Percentiles rank a stretch among this genome's conserved stretches.
Conservation (phyloP, 805 yeast species). For the Metschnikowia noctiluminum region DNA sequence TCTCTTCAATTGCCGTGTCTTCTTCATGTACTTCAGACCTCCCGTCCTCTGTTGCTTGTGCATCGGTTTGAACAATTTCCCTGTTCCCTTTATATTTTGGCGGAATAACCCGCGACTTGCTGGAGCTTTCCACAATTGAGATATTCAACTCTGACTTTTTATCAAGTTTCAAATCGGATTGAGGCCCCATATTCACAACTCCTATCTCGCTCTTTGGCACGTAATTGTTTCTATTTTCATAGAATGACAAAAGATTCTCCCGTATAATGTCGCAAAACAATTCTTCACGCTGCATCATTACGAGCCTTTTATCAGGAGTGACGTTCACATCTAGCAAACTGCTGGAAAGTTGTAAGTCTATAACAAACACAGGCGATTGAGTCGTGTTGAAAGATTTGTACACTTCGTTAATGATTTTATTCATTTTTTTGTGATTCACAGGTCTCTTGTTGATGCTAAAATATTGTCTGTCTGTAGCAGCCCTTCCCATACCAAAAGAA, state of each 20-base stretch:
- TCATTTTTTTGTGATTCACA: conserved; percentile 50
- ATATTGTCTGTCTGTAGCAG: conserved; percentile 70
- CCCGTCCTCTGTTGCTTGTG: neutral
- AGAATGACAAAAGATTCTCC: conserved; percentile 47
- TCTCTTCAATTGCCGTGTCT: neutral
- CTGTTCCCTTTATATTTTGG: neutral
- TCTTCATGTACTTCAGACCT: neutral
- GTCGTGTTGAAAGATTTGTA: conserved; percentile 68
- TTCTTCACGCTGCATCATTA: conserved; percentile 65
- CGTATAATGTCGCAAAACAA: conserved; percentile 54
- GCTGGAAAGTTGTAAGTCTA: conserved; percentile 56
- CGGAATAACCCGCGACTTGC: conserved; percentile 11
- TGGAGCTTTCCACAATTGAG: conserved; percentile 17
- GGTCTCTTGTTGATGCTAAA: conserved; percentile 78
- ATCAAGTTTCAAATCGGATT: neutral
- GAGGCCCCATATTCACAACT: conserved; percentile 22
- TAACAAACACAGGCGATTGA: conserved; percentile 68
- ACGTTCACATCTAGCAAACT: conserved; percentile 74
- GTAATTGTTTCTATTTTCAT: conserved; percentile 35
- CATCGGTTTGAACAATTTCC: neutral
- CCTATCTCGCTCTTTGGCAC: conserved; percentile 33
- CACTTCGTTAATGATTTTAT: conserved; percentile 64
- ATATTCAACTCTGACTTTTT: conserved; percentile 8
- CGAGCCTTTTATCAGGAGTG: conserved; percentile 83
- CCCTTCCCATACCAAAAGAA: conserved; percentile 69